These are phyloP conservation scores for Grigorovia yakushimaensis DNA, from an alignment of 805 yeast genomes.

Conservation along the genomic window DNA sequence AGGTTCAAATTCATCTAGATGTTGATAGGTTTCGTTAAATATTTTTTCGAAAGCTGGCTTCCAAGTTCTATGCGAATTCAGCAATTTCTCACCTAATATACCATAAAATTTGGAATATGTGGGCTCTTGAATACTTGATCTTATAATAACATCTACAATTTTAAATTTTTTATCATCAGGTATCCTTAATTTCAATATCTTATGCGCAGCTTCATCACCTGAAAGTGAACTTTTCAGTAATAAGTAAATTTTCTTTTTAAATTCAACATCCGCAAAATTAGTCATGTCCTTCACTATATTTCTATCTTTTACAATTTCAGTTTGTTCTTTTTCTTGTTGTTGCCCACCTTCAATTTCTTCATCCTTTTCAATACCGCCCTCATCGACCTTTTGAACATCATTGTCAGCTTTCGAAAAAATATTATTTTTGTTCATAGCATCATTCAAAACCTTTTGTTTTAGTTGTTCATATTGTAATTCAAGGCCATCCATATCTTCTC, in stretches of 20 bases:
- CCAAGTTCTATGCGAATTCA: conserved; percentile 49
- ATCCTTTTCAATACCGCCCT: background rate
- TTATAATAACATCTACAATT: conserved; percentile 63
- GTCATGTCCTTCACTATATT: conserved; percentile 51
- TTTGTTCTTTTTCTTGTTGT: conserved; percentile 7
- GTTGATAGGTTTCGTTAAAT: conserved; percentile 48
- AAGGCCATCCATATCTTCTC: conserved; percentile 26
- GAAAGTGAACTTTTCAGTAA: conserved; percentile 85
- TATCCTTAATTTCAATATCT: conserved; percentile 46
- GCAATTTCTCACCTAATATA: conserved; percentile 57
- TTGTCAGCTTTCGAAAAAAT: too few relatives aligned
- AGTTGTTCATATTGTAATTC: conserved; percentile 35
- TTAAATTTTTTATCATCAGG: conserved; percentile 37
- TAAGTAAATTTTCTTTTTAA: conserved; percentile 69
- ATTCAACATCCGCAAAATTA: conserved; percentile 48
- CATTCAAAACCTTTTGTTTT: conserved; percentile 30
- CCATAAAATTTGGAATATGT: conserved; percentile 84
- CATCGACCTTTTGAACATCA: too few relatives aligned
- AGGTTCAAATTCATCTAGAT: conserved; percentile 59
- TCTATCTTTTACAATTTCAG: conserved; percentile 6
- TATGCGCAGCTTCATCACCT: conserved; percentile 88
- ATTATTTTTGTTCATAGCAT: conserved; percentile 23
- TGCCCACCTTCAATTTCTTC: conserved; percentile 10
- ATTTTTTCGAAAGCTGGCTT: conserved; percentile 37
- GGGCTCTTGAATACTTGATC: conserved; percentile 77